These are phyloP conservation scores for Cryptococcus hybrid DNA, from an alignment of 1,284 basidiomycete species.

Conservation along the genomic window DNA sequence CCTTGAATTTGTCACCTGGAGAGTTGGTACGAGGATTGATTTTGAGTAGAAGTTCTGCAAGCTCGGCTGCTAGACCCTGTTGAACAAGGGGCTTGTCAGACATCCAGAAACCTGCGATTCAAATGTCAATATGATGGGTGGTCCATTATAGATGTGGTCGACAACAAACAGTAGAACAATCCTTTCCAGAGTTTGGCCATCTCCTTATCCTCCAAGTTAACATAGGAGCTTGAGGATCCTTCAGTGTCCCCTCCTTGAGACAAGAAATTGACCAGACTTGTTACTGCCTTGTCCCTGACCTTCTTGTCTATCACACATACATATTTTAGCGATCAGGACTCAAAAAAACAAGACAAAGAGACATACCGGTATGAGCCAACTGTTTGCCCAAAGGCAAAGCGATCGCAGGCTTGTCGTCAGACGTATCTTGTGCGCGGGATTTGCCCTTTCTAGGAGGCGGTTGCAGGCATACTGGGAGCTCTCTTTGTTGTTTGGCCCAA, in stretches of 20 bases:
- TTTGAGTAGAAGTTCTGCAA: constrained; percentile 74
- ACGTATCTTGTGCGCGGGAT: constrained; percentile 15
- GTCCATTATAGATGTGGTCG: not conserved
- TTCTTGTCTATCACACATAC: constrained; percentile 65
- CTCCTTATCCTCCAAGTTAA: constrained; percentile 61
- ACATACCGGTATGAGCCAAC: constrained; percentile 78
- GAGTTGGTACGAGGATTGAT: constrained; percentile 56
- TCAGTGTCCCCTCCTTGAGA: constrained; percentile 60
- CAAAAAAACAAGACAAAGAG: not conserved
- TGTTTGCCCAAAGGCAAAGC: constrained; percentile 74
- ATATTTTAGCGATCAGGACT: not conserved
- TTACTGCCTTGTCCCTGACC: constrained; percentile 82
- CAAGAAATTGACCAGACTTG: constrained; percentile 70
- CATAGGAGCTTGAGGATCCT: constrained; percentile 19
- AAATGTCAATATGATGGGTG: not conserved
- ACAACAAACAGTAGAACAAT: constrained; percentile 82
- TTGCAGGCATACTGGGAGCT: constrained; percentile 9
- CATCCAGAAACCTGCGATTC: constrained; percentile 88
- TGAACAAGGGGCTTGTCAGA: constrained; percentile 97
- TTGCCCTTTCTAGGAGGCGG: constrained; percentile 30
- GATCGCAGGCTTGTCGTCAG: constrained; percentile 25
- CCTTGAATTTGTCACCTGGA: constrained; percentile 34
- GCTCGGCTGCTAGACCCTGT: constrained; percentile 80
- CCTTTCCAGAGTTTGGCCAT: constrained; percentile 97
- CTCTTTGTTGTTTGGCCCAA: not conserved